phyloP scores from a whole-genome alignment of 2,329 filamentous ascomycete species.

The Ilyonectria destructans region DNA sequence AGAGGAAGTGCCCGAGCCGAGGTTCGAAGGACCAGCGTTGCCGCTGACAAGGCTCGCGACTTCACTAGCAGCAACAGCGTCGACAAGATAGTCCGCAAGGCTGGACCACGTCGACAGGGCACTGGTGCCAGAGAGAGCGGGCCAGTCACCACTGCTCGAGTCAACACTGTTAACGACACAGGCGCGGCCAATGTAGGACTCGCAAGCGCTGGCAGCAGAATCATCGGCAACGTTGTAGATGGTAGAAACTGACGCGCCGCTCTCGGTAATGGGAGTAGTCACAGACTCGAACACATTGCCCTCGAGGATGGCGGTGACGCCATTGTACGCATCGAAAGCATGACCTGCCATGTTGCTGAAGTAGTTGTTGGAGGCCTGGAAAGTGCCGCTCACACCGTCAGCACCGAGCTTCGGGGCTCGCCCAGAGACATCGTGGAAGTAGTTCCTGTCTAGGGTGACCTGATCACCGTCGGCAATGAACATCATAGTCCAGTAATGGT shows the following conservation, averaged over 20 bases:
- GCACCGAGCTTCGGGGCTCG: slow-evolving; percentile 53
- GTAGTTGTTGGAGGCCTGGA: slow-evolving; percentile 50
- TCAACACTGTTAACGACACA: slow-evolving; percentile 42
- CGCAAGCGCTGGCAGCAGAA: slow-evolving; percentile 37
- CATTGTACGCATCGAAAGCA: slow-evolving; percentile 66
- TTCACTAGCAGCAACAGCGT: slow-evolving; percentile 45
- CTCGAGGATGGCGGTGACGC: slow-evolving; percentile 46
- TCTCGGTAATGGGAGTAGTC: slow-evolving; percentile 54
- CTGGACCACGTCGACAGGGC: slow-evolving; percentile 38
- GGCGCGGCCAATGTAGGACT: slow-evolving; percentile 43
- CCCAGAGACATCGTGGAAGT: slow-evolving; percentile 49
- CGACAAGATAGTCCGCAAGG: slow-evolving; percentile 43
- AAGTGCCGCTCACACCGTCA: slow-evolving; percentile 37
- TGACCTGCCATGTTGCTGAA: slow-evolving; percentile 57
- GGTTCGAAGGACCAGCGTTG: slow-evolving; percentile 46
- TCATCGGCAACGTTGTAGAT: slow-evolving; percentile 41
- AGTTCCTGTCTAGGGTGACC: slow-evolving; percentile 48
- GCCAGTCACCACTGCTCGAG: slow-evolving; percentile 45
- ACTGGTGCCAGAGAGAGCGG: slow-evolving; percentile 38
- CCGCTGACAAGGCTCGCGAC: slow-evolving; percentile 45
- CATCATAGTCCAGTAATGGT: slow-evolving; percentile 55
- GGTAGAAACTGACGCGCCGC: slow-evolving; percentile 37
- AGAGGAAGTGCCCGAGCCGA: slow-evolving; percentile 35
- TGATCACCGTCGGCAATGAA: slow-evolving; percentile 50
- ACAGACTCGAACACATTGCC: slow-evolving; percentile 51